Conservation (phyloP, 345 rosid species). For the Ricinus communis region DNA sequence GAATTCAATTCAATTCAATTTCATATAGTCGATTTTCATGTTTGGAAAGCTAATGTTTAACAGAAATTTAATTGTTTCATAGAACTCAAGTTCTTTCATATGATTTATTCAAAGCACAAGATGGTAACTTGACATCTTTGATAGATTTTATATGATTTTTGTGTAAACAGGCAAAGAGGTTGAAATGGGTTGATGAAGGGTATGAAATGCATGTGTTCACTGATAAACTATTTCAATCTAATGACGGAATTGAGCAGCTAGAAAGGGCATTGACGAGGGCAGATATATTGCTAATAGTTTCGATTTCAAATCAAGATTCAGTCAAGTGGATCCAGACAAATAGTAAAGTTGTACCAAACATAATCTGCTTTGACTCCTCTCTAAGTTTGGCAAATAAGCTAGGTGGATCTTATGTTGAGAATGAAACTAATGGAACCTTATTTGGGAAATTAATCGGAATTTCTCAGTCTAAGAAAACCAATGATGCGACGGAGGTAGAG, state of each 20-base stretch:
- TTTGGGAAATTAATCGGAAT: conserved; percentile 36
- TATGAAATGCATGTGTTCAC: conserved; percentile 66
- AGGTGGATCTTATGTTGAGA: conserved; percentile 52
- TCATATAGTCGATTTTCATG: background rate
- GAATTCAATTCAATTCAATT: too few relatives aligned
- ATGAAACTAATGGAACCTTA: conserved; percentile 25
- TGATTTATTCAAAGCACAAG: too few relatives aligned
- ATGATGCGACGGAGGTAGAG: conserved; percentile 52
- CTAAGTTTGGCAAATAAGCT: conserved; percentile 48
- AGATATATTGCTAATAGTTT: conserved; percentile 67
- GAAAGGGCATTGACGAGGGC: conserved; percentile 44
- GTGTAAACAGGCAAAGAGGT: conserved; percentile 56
- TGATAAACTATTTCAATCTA: conserved; percentile 30
- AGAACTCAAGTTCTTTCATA: too few relatives aligned
- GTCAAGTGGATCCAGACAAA: conserved; percentile 60
- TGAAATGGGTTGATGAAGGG: conserved; percentile 86
- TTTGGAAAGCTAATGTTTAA: background rate
- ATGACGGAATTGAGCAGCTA: conserved; percentile 34
- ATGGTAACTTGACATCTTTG: too few relatives aligned
- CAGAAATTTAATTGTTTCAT: too few relatives aligned
- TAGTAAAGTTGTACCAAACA: conserved; percentile 43
- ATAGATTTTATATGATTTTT: too few relatives aligned
- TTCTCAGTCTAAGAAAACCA: conserved; percentile 27
- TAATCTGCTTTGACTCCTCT: conserved; percentile 66
- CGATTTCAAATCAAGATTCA: conserved; percentile 50